phyloP scores from a whole-genome alignment of 805 yeast species.

The Sungouiella thailandica region DNA sequence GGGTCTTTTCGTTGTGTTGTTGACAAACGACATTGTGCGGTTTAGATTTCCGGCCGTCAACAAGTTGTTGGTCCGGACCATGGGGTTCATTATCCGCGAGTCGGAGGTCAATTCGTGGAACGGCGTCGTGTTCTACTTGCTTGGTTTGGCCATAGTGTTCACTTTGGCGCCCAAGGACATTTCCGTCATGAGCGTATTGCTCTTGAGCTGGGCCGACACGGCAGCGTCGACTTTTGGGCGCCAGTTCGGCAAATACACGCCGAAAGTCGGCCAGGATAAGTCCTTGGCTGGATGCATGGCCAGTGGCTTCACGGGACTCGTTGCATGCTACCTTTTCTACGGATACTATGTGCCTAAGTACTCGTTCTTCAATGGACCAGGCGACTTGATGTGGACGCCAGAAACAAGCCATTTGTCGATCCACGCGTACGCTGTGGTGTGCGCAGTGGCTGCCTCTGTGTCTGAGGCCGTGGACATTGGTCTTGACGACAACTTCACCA shows the following conservation, averaged over 20 bases:
- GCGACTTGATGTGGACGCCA: constrained; percentile 61
- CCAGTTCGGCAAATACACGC: constrained; percentile 77
- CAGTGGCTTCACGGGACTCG: constrained; percentile 69
- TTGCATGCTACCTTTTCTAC: constrained; percentile 64
- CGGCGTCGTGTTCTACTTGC: constrained; percentile 83
- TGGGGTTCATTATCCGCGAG: constrained; percentile 84
- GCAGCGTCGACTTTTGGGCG: constrained; percentile 95
- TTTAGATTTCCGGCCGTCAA: constrained; percentile 61
- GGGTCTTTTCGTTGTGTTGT: constrained; percentile 50
- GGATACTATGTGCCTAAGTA: constrained; percentile 66
- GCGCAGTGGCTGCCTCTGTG: constrained; percentile 80
- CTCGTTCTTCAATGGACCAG: constrained; percentile 45
- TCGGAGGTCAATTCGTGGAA: constrained; percentile 67
- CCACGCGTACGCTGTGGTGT: constrained; percentile 47
- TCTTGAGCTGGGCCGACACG: constrained; percentile 95
- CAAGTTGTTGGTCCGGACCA: constrained; percentile 53
- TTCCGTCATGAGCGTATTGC: constrained; percentile 64
- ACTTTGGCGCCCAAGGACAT: constrained; percentile 74
- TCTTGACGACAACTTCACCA: constrained; percentile 91
- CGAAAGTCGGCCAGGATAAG: constrained; percentile 67
- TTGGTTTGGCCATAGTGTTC: constrained; percentile 74
- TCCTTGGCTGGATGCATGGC: constrained; percentile 89
- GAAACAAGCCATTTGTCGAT: constrained; percentile 55
- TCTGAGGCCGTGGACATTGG: constrained; percentile 80
- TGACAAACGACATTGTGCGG: constrained; percentile 63